A percentile compares a stretch with the other conserved stretches of the same genome.
Conservation (phyloP, 2,329 filamentous ascomycete genomes). For the Herpotrichia juniperi region DNA sequence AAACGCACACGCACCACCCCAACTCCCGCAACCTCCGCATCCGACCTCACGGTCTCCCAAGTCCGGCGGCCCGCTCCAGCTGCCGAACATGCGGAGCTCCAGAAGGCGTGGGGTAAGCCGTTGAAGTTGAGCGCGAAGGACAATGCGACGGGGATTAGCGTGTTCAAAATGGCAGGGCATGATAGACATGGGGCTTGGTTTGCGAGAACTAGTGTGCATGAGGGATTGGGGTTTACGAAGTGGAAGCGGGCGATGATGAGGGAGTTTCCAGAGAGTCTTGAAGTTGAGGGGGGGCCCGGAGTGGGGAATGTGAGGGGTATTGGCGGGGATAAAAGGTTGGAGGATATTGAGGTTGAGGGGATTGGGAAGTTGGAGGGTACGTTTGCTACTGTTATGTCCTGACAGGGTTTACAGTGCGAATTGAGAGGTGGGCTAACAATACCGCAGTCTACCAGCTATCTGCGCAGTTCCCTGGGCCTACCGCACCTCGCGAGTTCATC, state of each 20-base stretch:
- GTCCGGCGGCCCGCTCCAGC: slow-evolving; percentile 57
- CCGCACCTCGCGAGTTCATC: slow-evolving; percentile 86
- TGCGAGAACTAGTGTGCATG: slow-evolving; percentile 80
- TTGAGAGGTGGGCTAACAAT: slow-evolving; percentile 5
- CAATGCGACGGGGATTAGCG: slow-evolving; percentile 75
- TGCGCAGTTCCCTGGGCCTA: slow-evolving; percentile 88
- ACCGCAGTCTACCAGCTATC: slow-evolving; percentile 78
- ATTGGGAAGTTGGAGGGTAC: slow-evolving; percentile 69
- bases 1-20: slow-evolving; percentile 64
- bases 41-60: slow-evolving; percentile 60
- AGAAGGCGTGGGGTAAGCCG: slow-evolving; percentile 84
- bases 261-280: slow-evolving; percentile 81
- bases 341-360: slow-evolving; percentile 64
- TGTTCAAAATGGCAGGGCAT: slow-evolving; percentile 80
- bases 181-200: slow-evolving; percentile 92
- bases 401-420: background rate
- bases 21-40: slow-evolving; percentile 56
- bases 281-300: slow-evolving; percentile 71
- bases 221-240: slow-evolving; percentile 74
- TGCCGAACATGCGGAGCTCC: slow-evolving; percentile 64
- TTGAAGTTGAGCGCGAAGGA: slow-evolving; percentile 73
- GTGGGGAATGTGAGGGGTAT: slow-evolving; percentile 82
- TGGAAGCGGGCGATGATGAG: slow-evolving; percentile 78
- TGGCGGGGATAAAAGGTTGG: slow-evolving; percentile 77
- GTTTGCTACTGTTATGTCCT: slow-evolving; percentile 16